A percentile compares a stretch with the other conserved stretches of the same genome.
These are phyloP conservation scores for Leishmania tropica DNA, from an alignment of 208 protist genomes.

Conservation along the genomic window DNA sequence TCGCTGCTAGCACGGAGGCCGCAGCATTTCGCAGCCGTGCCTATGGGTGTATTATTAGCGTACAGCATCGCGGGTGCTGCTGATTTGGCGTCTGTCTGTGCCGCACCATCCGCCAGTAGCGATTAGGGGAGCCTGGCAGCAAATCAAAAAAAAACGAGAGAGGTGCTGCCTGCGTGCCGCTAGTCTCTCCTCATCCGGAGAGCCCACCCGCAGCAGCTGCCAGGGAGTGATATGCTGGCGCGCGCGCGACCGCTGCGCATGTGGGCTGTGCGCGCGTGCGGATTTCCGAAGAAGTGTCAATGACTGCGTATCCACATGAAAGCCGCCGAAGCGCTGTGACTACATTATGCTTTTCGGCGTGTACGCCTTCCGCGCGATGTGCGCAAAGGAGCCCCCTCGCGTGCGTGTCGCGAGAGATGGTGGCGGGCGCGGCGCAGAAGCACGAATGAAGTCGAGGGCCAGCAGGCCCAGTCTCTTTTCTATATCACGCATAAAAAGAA, in stretches of 20 bases:
- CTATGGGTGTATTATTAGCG: background rate
- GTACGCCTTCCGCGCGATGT: background rate
- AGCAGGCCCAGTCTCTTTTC: background rate
- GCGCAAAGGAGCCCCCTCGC: background rate
- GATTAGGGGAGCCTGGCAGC: background rate
- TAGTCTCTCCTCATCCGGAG: background rate
- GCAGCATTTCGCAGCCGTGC: background rate
- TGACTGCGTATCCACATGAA: background rate
- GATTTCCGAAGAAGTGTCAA: background rate
- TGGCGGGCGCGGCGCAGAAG: background rate
- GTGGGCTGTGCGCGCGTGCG: background rate
- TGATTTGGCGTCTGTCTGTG: background rate
- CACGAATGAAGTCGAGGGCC: background rate
- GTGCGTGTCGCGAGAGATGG: background rate
- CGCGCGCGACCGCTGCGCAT: background rate
- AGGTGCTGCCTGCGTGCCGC: background rate
- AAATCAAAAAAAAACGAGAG: background rate
- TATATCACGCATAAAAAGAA: background rate
- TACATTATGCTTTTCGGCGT: background rate
- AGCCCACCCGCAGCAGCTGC: background rate
- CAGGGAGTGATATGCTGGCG: background rate
- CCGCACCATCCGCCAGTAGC: background rate
- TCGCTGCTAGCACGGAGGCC: too few species aligned
- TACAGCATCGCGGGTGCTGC: background rate
- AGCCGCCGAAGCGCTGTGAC: background rate